Conservation (phyloP, 2,329 filamentous ascomycete species). For the Stemphylium vesicarium region DNA sequence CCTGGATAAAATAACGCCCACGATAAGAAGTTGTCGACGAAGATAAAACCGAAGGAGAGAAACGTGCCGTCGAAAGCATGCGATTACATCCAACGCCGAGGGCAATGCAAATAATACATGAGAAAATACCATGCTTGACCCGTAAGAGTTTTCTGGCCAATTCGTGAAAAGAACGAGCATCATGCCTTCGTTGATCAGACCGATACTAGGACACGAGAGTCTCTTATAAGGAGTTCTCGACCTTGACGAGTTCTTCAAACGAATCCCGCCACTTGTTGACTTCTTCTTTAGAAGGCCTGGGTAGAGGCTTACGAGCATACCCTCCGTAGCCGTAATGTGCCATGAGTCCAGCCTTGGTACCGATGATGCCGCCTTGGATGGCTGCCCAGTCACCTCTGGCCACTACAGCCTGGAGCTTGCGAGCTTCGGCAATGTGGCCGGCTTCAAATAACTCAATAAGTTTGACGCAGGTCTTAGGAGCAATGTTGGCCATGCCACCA, state of each 20-base stretch:
- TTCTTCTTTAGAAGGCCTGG: constrained; percentile 55
- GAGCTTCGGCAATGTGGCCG: constrained; percentile 67
- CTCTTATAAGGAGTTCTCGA: constrained; percentile 48
- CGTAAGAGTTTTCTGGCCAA: too few relatives aligned
- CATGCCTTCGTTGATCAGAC: too few relatives aligned
- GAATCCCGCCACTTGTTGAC: constrained; percentile 49
- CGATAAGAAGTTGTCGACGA: constrained; percentile 9
- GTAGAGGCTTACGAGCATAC: constrained; percentile 63
- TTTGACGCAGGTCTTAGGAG: constrained; percentile 69
- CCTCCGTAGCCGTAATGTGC: constrained; percentile 71
- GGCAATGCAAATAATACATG: constrained; percentile 26
- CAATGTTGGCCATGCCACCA: constrained; percentile 73
- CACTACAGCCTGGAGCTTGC: constrained; percentile 68
- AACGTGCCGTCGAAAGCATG: constrained; percentile 34
- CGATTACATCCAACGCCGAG: constrained; percentile 35
- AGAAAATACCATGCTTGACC: neutral
- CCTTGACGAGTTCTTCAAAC: constrained; percentile 54
- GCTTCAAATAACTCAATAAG: constrained; percentile 65
- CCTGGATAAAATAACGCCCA: neutral
- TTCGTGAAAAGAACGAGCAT: too few relatives aligned
- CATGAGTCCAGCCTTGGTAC: constrained; percentile 70
- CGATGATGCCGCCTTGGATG: constrained; percentile 72
- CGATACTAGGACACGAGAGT: neutral
- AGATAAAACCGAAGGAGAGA: constrained; percentile 7
- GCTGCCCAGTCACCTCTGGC: constrained; percentile 73